Evolutionary conservation across 768 basidiomycete genomes (phyloP).

Genomic region (Kwoniella sp.): DNA sequence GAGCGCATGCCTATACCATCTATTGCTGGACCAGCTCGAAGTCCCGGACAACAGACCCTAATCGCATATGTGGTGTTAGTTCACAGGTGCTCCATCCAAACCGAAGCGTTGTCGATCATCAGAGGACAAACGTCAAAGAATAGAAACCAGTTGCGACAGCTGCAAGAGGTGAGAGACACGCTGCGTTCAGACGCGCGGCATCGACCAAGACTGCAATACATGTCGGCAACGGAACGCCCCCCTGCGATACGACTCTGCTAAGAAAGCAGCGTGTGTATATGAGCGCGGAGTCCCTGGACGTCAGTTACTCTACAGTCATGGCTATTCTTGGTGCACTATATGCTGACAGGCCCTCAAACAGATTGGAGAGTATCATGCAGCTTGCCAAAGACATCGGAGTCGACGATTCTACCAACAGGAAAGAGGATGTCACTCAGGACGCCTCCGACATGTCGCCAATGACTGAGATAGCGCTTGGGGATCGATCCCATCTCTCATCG

Average conservation of each 20-base stretch:
- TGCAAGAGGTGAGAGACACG: conserved; percentile 17
- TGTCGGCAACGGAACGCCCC: conserved; percentile 3
- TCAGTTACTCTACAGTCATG: neutral
- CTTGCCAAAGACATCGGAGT: neutral
- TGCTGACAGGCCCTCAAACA: conserved; percentile 4
- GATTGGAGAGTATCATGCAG: neutral
- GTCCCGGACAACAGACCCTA: too few relatives aligned
- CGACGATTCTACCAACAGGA: neutral
- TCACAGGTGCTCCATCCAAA: too few relatives aligned
- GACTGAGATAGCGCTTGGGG: neutral
- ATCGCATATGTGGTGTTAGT: too few relatives aligned
- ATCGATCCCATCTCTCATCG: too few relatives aligned
- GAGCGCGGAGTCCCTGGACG: neutral
- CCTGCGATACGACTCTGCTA: conserved; percentile 12
- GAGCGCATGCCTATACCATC: too few relatives aligned
- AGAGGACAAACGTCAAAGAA: conserved; percentile 17
- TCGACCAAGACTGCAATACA: neutral
- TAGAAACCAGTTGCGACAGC: conserved; percentile 17
- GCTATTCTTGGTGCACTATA: conserved; percentile 11
- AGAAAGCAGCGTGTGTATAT: conserved; percentile 8
- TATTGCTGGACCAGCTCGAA: too few relatives aligned
- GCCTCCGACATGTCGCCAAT: neutral
- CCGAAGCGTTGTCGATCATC: conserved; percentile 9
- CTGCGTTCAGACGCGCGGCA: conserved; percentile 7
- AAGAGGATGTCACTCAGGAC: neutral